Base-by-base conservation (phyloP, 1,284 basidiomycete species). In the Ustilago crameri region DNA sequence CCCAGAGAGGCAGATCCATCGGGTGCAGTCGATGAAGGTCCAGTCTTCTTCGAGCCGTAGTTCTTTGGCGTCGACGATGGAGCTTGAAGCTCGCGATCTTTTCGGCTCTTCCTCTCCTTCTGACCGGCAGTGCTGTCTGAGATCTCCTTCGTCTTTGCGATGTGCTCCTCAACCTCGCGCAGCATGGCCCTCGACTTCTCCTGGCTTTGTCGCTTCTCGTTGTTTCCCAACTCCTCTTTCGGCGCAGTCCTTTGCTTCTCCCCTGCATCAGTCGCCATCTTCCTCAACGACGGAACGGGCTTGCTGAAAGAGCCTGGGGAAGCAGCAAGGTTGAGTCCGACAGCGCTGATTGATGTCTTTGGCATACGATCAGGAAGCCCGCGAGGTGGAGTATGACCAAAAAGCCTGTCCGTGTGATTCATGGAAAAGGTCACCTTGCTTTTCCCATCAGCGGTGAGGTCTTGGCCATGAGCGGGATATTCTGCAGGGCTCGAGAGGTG, bases 241-340 rank as follows among this genome's bases (percentile, higher is more conserved):
- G n/a, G n/a, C n/a, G n/a, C n/a, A n/a, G n/a, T 8, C 35, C 35
- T 37, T 37, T 8, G 9, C 15, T 8, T 37, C n/a, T 17, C 15
- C 15, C n/a, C 5, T 37, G 9, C n/a, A n/a, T n/a, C n/a, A n/a
- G n/a, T n/a, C n/a, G n/a, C n/a, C n/a, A n/a, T n/a, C n/a, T n/a
- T n/a, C n/a, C n/a, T n/a, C n/a, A n/a, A n/a, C n/a, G n/a, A n/a
- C n/a, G n/a, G n/a, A n/a, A n/a, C n/a, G n/a, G n/a, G n/a, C n/a
- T 12, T 12, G 41, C 22, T 43, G 18, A 51, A 9, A 15, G 41
- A 51, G 4, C n/a, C 12, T 5, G 42, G 51, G 15, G 32, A 35
- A 9, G 7, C 1, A 17, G 49, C 49, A 7, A 63, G 49, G 17
- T 43, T 43, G 26, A 63, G 53, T 34, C 60, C 60, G 14, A 63